Evolutionary conservation across 2,329 filamentous ascomycete genomes (phyloP).

Genomic region (Macrophomina tecta): DNA sequence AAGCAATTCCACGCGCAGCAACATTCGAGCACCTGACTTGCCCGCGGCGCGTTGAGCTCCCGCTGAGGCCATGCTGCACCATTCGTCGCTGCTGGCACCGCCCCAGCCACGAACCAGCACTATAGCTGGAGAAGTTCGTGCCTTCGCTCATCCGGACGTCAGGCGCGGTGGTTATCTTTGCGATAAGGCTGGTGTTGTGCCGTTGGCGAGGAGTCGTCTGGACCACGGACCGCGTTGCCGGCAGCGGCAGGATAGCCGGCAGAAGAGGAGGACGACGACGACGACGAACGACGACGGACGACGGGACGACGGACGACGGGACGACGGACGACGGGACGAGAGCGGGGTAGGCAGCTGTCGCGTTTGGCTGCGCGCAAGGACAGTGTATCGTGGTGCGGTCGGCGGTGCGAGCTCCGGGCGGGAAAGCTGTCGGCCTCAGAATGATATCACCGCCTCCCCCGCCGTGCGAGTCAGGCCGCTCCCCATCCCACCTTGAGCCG

Average conservation of each 20-base stretch:
- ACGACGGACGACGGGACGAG: not conserved
- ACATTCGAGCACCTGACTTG: conserved; percentile 15
- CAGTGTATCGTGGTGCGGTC: not conserved
- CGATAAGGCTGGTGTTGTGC: not conserved
- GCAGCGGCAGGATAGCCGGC: not conserved
- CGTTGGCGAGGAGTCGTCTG: not conserved
- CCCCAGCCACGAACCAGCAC: not conserved
- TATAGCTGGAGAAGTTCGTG: not conserved
- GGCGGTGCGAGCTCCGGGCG: conserved; percentile 10
- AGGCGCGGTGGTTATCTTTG: not conserved
- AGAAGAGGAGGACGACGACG: not conserved
- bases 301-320: no score
- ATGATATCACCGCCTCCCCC: conserved; percentile 15
- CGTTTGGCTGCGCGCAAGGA: not conserved
- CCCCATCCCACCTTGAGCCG: conserved; percentile 4
- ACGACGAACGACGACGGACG: no score
- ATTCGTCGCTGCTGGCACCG: not conserved
- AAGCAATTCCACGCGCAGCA: conserved; percentile 11
- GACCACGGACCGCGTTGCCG: conserved; percentile 1
- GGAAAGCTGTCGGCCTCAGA: not conserved
- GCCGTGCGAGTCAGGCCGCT: not conserved
- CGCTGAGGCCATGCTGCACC: not conserved
- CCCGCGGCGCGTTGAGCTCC: not conserved
- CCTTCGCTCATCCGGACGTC: not conserved
- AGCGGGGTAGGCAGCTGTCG: not conserved